phyloP scores from a whole-genome alignment of 345 rosid genomes.

The Salix dunnii region DNA sequence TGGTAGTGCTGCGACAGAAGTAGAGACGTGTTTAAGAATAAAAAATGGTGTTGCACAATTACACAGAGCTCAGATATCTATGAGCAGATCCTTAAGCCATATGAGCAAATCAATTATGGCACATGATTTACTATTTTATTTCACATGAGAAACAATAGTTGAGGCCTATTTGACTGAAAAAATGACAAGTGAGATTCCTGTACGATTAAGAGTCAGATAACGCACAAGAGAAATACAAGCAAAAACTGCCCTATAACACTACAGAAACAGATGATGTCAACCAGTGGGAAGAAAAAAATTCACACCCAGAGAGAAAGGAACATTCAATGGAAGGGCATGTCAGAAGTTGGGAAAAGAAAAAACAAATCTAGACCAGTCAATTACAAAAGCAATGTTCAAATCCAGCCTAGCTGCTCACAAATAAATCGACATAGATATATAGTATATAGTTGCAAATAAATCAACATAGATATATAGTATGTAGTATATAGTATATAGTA shows the following conservation, averaged over 20 bases:
- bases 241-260: background rate
- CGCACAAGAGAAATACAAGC: background rate
- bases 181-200: background rate
- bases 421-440: background rate
- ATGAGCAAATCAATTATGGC: background rate
- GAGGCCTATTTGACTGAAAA: background rate
- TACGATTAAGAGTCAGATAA: background rate
- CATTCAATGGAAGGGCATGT: background rate
- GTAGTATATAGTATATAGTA: background rate
- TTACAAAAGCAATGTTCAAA: background rate
- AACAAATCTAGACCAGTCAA: background rate
- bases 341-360: background rate
- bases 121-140: background rate
- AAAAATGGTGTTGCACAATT: background rate
- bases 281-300: background rate
- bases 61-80: background rate
- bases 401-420: background rate
- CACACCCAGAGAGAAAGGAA: background rate
- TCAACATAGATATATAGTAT: no score
- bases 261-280: background rate
- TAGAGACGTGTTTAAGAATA: constrained; percentile 9
- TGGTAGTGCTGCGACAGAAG: constrained; percentile 64
- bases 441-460: background rate
- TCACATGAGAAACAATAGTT: background rate
- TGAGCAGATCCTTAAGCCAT: background rate